Conservation (phyloP, 2,329 filamentous ascomycete genomes). For the Diplodia corticola region DNA sequence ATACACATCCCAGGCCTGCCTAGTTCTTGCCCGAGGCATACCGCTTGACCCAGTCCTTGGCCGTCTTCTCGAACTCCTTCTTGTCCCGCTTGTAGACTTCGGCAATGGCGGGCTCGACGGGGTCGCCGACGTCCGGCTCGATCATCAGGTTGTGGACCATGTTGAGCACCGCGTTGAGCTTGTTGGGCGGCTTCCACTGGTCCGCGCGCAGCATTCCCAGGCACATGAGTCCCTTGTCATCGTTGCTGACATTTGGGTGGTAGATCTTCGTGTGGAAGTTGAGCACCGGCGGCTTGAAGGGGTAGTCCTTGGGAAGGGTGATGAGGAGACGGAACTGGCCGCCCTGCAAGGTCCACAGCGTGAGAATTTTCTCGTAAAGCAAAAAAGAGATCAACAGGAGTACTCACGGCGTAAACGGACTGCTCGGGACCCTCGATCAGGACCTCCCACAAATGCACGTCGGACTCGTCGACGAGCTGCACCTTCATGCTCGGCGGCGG, state of each 20-base stretch:
- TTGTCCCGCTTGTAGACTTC: constrained; percentile 75
- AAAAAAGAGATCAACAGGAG: constrained; percentile 3
- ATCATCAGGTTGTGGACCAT: constrained; percentile 72
- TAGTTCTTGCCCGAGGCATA: constrained; percentile 59
- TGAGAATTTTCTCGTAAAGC: constrained; percentile 22
- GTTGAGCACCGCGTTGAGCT: constrained; percentile 72
- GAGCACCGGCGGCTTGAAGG: constrained; percentile 82
- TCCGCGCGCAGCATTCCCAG: constrained; percentile 79
- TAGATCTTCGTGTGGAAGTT: constrained; percentile 88
- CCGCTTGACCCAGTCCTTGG: constrained; percentile 69
- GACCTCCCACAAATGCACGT: constrained; percentile 69
- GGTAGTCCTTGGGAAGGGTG: constrained; percentile 75
- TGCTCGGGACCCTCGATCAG: constrained; percentile 65
- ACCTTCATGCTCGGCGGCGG: constrained; percentile 60
- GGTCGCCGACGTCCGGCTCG: constrained; percentile 85
- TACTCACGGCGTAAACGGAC: constrained; percentile 64
- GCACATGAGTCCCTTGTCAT: constrained; percentile 81
- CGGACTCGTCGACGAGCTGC: constrained; percentile 59
- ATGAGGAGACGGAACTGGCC: constrained; percentile 75
- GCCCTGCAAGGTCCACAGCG: constrained; percentile 46
- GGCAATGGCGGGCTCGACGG: constrained; percentile 82
- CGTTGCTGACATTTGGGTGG: constrained; percentile 92
- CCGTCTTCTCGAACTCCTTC: constrained; percentile 71
- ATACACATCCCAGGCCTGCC: not conserved
- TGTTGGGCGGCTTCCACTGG: constrained; percentile 88